Evolutionary conservation across 495 filamentous ascomycete species (phyloP), one percentile per base, ranked within the genome.

Genomic region (Penicillium argentinense): DNA sequence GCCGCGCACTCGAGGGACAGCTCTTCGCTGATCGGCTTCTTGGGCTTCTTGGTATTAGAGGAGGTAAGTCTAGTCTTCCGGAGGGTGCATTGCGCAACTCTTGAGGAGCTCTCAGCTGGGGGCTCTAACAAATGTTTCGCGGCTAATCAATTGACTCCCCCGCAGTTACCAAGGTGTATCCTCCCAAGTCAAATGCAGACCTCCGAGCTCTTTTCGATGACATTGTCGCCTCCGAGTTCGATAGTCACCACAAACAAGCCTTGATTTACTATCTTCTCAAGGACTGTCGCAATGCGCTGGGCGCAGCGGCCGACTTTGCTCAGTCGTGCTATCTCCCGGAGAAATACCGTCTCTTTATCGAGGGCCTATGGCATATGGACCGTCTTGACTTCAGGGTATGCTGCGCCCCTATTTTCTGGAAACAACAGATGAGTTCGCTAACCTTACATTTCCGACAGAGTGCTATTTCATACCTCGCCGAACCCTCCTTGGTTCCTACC

Each of bases 301-400:
- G 77, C 32, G 57, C 73, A 17, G 69, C 77, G 2, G 60, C 66
- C 3, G 65, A 70, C 6, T 80, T 81, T 51, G 79, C 84, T 22
- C 69, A 74, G 28, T 57, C 64, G 19, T 82, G 79, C 14, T 78
- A 82, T 51, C 63, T 84, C 12, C 86, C 87, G 0, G 64, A 75
- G 16, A 85, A 83, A 49, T 91, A 89, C 59, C 79, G 79, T 52
- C 79, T 86, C 21, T 85, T 88, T 45, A 87, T 91, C 62, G 82
- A 84, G 46, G 88, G 88, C 3, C 66, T 93, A n/a, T 91, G 87
- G 87, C 74, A 85, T 41, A 71, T 93, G 69, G 88, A 93, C 62
- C 74, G 77, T 33, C 65, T 80, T 18, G 76, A 88, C 37, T 89
- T 88, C 64, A 75, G 78, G 52, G 78, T 85, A 54, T 29, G 67